Conservation (phyloP, 1,139 yeast species). For the Trichomonascaceae sp. region DNA sequence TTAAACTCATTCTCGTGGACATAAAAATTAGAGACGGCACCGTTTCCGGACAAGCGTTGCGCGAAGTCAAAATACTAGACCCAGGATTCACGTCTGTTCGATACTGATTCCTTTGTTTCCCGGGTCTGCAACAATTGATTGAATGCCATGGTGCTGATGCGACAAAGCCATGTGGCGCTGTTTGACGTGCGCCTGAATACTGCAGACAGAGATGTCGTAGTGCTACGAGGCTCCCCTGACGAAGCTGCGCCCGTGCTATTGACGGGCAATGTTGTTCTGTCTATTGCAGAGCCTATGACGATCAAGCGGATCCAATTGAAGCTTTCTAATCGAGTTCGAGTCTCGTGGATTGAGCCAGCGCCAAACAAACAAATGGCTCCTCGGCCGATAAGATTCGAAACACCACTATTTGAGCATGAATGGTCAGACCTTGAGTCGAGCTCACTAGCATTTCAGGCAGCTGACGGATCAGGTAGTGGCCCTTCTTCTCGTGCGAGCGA, state of each 20-base stretch:
- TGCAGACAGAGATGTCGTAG: constrained; percentile 61
- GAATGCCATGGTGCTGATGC: constrained; percentile 6
- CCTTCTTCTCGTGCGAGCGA: background rate
- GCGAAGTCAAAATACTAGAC: too few relatives aligned
- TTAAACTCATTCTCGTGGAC: too few relatives aligned
- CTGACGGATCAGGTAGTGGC: background rate
- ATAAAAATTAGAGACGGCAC: too few relatives aligned
- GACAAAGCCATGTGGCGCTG: constrained; percentile 13
- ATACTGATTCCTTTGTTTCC: too few relatives aligned
- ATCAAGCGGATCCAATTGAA: constrained; percentile 51
- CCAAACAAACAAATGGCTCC: constrained; percentile 16
- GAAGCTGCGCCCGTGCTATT: constrained; percentile 71
- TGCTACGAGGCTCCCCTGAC: constrained; percentile 62
- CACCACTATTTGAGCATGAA: constrained; percentile 54
- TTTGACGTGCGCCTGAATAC: constrained; percentile 17
- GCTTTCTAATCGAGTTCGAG: constrained; percentile 48
- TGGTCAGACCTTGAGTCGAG: constrained; percentile 59
- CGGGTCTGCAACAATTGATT: too few relatives aligned
- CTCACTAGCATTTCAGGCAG: background rate
- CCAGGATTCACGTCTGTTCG: too few relatives aligned
- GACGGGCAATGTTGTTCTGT: constrained; percentile 64
- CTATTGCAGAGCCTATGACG: constrained; percentile 63
- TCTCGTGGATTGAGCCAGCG: constrained; percentile 22
- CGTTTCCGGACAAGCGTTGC: too few relatives aligned
- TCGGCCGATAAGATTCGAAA: constrained; percentile 48